Evolutionary conservation across 768 basidiomycete genomes (phyloP).

Genomic region (Gymnopilus junonius): DNA sequence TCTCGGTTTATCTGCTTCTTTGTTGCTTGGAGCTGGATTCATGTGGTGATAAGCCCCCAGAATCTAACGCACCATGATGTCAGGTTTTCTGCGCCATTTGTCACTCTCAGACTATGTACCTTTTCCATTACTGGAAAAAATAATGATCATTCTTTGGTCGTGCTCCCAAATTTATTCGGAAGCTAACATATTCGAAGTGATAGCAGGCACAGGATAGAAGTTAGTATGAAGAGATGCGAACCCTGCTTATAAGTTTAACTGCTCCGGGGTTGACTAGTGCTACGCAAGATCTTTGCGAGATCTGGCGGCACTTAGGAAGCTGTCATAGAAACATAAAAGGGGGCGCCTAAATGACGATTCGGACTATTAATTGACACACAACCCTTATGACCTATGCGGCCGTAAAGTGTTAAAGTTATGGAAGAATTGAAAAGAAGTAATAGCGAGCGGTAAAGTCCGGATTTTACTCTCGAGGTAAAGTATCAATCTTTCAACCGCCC

Average conservation of each 20-base stretch:
- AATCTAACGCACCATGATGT: no score
- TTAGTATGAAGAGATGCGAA: slow-evolving; percentile 17
- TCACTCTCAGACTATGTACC: no score
- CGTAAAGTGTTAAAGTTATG: slow-evolving; percentile 9
- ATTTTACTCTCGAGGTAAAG: slow-evolving; percentile 7
- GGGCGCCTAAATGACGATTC: background rate
- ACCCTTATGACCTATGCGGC: slow-evolving; percentile 3
- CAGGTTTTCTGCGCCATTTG: no score
- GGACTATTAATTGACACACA: slow-evolving; percentile 13
- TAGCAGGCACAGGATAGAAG: slow-evolving; percentile 1
- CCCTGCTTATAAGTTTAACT: slow-evolving; percentile 15
- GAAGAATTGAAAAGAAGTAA: slow-evolving; percentile 4
- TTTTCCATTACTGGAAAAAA: no score
- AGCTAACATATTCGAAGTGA: background rate
- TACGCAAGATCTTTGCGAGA: slow-evolving; percentile 12
- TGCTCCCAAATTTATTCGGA: background rate
- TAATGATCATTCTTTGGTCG: no score
- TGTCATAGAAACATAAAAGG: slow-evolving; percentile 9
- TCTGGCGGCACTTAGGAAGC: slow-evolving; percentile 10
- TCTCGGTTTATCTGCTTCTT: background rate
- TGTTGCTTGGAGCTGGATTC: background rate
- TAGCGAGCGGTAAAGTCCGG: slow-evolving; percentile 14
- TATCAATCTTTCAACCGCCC: slow-evolving; percentile 8
- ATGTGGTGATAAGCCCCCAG: background rate
- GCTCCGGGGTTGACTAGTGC: background rate